These are phyloP conservation scores for Grosmannia penicillata DNA, from an alignment of 2,329 filamentous ascomycete species.

Conservation along the genomic window DNA sequence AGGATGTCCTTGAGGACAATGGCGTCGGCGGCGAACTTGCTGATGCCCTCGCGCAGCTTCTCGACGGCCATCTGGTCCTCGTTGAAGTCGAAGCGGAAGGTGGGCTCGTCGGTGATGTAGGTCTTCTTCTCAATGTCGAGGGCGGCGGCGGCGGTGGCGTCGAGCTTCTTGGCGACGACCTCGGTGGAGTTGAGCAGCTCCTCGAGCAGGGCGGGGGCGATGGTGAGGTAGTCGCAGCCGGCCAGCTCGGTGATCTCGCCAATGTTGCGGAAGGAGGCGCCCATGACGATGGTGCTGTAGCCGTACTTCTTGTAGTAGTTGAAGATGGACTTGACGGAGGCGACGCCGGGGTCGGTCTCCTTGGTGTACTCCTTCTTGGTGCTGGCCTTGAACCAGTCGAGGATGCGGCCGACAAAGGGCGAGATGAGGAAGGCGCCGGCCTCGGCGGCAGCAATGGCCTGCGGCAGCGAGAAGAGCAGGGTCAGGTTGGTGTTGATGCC, in stretches of 20 bases:
- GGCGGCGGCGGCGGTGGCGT: constrained; percentile 46
- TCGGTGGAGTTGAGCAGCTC: constrained; percentile 76
- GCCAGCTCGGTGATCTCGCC: constrained; percentile 98
- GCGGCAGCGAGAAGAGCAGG: constrained; percentile 90
- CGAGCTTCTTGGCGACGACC: constrained; percentile 82
- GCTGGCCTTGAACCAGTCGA: constrained; percentile 97
- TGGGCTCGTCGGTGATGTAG: constrained; percentile 79
- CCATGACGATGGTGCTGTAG: constrained; percentile 99
- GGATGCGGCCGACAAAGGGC: constrained; percentile 96
- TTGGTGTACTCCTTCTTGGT: constrained; percentile 87
- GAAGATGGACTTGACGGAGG: constrained; percentile 86
- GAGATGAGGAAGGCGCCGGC: constrained; percentile 95
- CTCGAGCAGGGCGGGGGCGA: constrained; percentile 90
- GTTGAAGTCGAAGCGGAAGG: constrained; percentile 99
- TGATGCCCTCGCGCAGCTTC: constrained; percentile 98
- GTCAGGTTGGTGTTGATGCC: constrained; percentile 98
- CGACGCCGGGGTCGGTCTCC: constrained; percentile 89
- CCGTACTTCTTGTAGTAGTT: constrained; percentile 99
- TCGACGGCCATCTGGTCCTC: constrained; percentile 98
- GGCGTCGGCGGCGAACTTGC: constrained; percentile 95
- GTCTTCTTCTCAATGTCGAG: constrained; percentile 75
- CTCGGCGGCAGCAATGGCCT: constrained; percentile 93
- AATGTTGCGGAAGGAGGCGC: constrained; percentile 89
- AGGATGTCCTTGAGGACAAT: constrained; percentile 87
- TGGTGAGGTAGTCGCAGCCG: constrained; percentile 97